Percentiles rank a stretch among this genome's conserved stretches.
phyloP scores from a whole-genome alignment of 2,329 filamentous ascomycete species.

The Peltaster fructicola region DNA sequence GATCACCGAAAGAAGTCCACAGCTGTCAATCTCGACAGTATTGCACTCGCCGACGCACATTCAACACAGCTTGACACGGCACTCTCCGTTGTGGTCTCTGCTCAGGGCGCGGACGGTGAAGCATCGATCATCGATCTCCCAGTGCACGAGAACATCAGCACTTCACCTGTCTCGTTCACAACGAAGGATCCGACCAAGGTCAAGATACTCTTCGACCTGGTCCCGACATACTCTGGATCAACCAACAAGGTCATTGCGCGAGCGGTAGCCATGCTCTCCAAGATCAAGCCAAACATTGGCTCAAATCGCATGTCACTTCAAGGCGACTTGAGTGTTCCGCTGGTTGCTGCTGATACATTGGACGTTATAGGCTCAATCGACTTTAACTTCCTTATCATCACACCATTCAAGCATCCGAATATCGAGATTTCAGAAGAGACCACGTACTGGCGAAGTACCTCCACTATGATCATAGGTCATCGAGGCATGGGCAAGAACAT shows the following conservation, averaged over 20 bases:
- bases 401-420: conserved; percentile 81
- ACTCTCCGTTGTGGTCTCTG: conserved; percentile 76
- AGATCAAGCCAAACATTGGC: conserved; percentile 66
- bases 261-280: conserved; percentile 73
- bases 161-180: conserved; percentile 82
- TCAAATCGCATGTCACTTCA: conserved; percentile 80
- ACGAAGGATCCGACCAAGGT: conserved; percentile 62
- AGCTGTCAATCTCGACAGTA: conserved; percentile 72
- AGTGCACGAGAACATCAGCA: conserved; percentile 82
- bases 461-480: conserved; percentile 66
- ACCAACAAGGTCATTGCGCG: conserved; percentile 72
- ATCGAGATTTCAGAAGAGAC: conserved; percentile 82
- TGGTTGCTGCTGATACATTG: conserved; percentile 61
- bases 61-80: conserved; percentile 88
- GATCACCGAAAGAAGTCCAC: conserved; percentile 69
- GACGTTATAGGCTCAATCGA: conserved; percentile 90
- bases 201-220: conserved; percentile 82
- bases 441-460: conserved; percentile 91
- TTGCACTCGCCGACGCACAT: conserved; percentile 75
- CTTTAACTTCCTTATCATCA: conserved; percentile 93
- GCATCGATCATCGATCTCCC: conserved; percentile 81
- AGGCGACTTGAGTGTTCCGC: conserved; percentile 80
- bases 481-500: conserved; percentile 80
- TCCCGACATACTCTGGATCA: conserved; percentile 79
- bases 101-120: conserved; percentile 69